Evolutionary conservation across 495 filamentous ascomycete genomes (phyloP), one percentile per base, ranked within the genome.

Genomic region (Neurospora sp.): DNA sequence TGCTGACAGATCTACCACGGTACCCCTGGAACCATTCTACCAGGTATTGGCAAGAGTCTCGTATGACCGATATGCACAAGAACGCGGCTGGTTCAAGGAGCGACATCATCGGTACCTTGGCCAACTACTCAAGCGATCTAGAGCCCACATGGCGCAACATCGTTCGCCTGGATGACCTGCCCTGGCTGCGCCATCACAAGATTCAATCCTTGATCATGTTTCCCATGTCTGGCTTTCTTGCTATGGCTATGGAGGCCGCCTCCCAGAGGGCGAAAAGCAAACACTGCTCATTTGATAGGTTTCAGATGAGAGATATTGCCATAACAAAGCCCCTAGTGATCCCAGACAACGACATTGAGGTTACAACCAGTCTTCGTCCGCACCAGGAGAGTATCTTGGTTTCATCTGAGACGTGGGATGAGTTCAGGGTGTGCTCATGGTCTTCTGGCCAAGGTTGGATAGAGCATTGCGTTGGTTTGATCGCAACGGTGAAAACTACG

Each of bases 161-260:
- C 40, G 71, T 91, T 38, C 80, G 83, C 18, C 39, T 84, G 0
- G 77, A 81, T 14, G 87, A 90, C 69, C 73, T 84, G 0, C 85
- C 86, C 0, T 91, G 87, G 88, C 69, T 90, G 2, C 70, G 78
- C 14, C 86, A 88, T 48, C 88, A 90, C 77, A 80, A 76, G 70
- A 77, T 88, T 48, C 84, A 86, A 65, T 81, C 79, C 2, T 70
- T 83, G 68, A 83, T 78, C 1, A 80, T 93, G 1, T 90, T 90
- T 73, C 91, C 91, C n/a, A 87, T 86, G 71, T 85, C 89, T 8
- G 87, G 84, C 0, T 91, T 87, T 71, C 74, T 89, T 38, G 80
- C 84, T 4, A 88, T 88, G 81, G 88, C 86, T 1, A 69, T 90
- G 0, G 90, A 93, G 72, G 84, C 88, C 0, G 77, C 81, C 40